Percentiles rank a stretch among this genome's conserved stretches.
Conservation (phyloP, 2,329 filamentous ascomycete species). For the Nothomitra cinnamomea region DNA sequence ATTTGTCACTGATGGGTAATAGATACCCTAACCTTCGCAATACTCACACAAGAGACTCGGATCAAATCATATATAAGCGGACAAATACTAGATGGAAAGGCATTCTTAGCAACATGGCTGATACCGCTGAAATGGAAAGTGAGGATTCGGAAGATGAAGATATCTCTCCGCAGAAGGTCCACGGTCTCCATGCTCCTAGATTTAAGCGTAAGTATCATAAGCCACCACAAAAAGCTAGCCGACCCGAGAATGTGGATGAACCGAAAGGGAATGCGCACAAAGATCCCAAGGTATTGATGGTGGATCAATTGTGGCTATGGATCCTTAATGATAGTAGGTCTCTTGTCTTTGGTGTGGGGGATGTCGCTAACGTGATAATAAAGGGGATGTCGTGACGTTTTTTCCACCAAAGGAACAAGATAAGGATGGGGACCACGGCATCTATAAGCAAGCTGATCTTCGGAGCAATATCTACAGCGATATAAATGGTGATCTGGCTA, state of each 20-base stretch:
- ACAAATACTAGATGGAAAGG: slow-evolving; percentile 34
- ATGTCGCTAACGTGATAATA: background rate
- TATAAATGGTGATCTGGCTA: slow-evolving; percentile 45
- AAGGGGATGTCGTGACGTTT: background rate
- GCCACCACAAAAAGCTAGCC: background rate
- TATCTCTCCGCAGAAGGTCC: slow-evolving; percentile 4
- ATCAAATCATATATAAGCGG: slow-evolving; percentile 49
- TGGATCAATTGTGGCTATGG: slow-evolving; percentile 46
- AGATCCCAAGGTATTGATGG: slow-evolving; percentile 45
- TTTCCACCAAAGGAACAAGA: background rate
- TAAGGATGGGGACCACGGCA: background rate
- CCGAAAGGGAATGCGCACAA: slow-evolving; percentile 21
- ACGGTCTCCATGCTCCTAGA: slow-evolving; percentile 8
- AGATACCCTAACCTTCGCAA: slow-evolving; percentile 41
- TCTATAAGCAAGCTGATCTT: slow-evolving; percentile 34
- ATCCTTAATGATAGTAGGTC: slow-evolving; percentile 17
- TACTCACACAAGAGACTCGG: slow-evolving; percentile 42
- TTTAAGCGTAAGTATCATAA: no score
- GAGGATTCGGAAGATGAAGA: background rate
- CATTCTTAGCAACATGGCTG: slow-evolving; percentile 17
- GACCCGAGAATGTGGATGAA: background rate
- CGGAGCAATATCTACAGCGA: slow-evolving; percentile 49
- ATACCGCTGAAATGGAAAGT: slow-evolving; percentile 10
- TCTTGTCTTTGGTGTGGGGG: background rate
- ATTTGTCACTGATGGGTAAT: no score